These are phyloP conservation scores for Elongisporangium anandrum DNA, from an alignment of 352 stramenopile genomes.

Conservation along the genomic window DNA sequence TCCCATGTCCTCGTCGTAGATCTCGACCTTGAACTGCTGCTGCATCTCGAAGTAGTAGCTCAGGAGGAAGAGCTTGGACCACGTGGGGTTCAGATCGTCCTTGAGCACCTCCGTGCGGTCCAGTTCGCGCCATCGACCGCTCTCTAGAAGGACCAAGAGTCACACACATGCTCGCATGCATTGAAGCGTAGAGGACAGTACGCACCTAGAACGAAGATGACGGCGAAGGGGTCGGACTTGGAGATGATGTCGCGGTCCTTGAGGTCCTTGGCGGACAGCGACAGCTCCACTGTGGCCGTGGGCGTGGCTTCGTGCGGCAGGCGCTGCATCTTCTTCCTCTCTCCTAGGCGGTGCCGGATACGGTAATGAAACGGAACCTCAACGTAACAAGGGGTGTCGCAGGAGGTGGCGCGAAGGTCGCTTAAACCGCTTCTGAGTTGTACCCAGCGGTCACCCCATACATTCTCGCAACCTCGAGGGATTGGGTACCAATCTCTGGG, in stretches of 20 bases:
- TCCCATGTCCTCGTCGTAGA: slow-evolving; percentile 84
- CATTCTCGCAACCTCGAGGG: background rate
- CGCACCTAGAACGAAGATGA: slow-evolving; percentile 45
- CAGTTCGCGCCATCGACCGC: slow-evolving; percentile 58
- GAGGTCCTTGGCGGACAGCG: slow-evolving; percentile 73
- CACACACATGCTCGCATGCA: background rate
- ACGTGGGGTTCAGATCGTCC: slow-evolving; percentile 73
- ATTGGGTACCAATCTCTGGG: background rate
- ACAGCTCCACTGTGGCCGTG: slow-evolving; percentile 74
- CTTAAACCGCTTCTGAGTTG: background rate
- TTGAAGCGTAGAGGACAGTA: slow-evolving; percentile 1
- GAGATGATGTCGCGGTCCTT: slow-evolving; percentile 84
- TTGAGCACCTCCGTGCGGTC: slow-evolving; percentile 77
- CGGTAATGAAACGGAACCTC: background rate
- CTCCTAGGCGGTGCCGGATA: slow-evolving; percentile 13
- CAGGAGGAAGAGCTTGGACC: slow-evolving; percentile 74
- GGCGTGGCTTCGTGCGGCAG: slow-evolving; percentile 14
- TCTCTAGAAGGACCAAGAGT: slow-evolving; percentile 16
- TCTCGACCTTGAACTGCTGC: slow-evolving; percentile 80
- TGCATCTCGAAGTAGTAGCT: slow-evolving; percentile 85
- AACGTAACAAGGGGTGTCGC: background rate
- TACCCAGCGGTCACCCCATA: background rate
- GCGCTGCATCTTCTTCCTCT: slow-evolving; percentile 4
- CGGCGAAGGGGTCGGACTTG: slow-evolving; percentile 85
- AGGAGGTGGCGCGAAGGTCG: slow-evolving; percentile 2